Percentiles rank a stretch among this genome's conserved stretches.
Conservation (phyloP, 768 basidiomycete species). For the Podaxis sp. region DNA sequence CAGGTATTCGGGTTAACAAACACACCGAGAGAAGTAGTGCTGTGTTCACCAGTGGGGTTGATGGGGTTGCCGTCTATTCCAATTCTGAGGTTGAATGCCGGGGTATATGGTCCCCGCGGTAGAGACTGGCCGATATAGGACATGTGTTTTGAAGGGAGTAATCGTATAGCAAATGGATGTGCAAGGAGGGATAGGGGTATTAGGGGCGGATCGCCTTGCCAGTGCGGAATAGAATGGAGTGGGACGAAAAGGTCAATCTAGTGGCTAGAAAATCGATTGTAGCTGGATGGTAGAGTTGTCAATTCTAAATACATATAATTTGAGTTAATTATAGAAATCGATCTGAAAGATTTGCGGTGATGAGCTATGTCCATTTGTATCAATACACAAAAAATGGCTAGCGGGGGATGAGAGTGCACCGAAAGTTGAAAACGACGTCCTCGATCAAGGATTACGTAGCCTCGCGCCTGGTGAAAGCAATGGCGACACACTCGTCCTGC, state of each 20-base stretch:
- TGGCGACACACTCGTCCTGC: not conserved
- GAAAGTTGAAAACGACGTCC: not conserved
- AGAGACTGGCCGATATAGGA: not conserved
- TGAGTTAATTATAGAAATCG: no score
- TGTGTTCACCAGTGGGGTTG: not conserved
- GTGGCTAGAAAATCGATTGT: no score
- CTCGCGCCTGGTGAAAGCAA: not conserved
- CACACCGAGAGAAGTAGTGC: not conserved
- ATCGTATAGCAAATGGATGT: not conserved
- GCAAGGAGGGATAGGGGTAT: not conserved
- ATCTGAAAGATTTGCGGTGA: no score
- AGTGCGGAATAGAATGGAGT: no score
- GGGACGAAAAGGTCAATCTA: no score
- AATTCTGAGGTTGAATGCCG: not conserved
- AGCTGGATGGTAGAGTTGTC: no score
- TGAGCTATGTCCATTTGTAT: no score
- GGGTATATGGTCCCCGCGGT: no score
- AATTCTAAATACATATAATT: no score
- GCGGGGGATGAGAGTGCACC: not conserved
- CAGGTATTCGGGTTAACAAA: not conserved
- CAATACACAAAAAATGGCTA: not conserved
- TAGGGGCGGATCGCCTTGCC: not conserved
- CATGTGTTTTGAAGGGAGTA: not conserved
- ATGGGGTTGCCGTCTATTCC: not conserved
- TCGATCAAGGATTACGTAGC: not conserved